A percentile compares a stretch with the other conserved stretches of the same genome.
Evolutionary conservation across 768 basidiomycete species (phyloP).

Genomic region (Pleurotus salmoneostramineus): DNA sequence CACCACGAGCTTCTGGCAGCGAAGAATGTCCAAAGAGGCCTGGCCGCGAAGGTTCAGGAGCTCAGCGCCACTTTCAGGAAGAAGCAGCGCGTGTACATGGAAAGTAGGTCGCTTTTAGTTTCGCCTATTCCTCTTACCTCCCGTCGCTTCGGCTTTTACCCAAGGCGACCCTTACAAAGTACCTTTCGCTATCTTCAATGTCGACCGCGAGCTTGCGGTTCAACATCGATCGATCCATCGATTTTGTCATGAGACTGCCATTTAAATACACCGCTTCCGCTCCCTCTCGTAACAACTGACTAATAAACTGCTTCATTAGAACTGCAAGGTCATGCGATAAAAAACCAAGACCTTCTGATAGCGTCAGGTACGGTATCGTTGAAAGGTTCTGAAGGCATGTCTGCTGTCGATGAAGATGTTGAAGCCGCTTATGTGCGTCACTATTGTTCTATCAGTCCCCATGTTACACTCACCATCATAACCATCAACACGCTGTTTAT

Average conservation of each 20-base stretch:
- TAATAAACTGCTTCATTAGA: constrained; percentile 40
- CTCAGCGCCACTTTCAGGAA: constrained; percentile 90
- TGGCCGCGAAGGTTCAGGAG: constrained; percentile 96
- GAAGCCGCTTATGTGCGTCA: constrained; percentile 67
- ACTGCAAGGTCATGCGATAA: constrained; percentile 95
- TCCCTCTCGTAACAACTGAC: constrained; percentile 2
- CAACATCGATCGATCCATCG: constrained; percentile 5
- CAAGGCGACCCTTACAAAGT: constrained; percentile 2
- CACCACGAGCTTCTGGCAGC: constrained; percentile 61
- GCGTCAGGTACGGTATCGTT: constrained; percentile 85
- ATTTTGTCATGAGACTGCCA: constrained; percentile 16
- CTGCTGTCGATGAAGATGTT: constrained; percentile 88
- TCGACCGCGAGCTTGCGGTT: background rate
- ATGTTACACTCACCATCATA: constrained; percentile 11
- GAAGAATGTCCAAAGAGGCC: constrained; percentile 91
- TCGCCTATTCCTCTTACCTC: constrained; percentile 11
- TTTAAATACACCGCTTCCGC: constrained; percentile 9
- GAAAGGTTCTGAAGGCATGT: constrained; percentile 77
- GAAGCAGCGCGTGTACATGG: constrained; percentile 98
- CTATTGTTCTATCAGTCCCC: constrained; percentile 13
- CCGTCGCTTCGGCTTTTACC: constrained; percentile 16
- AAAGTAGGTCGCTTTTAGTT: constrained; percentile 62
- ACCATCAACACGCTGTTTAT: constrained; percentile 1
- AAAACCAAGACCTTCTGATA: constrained; percentile 91
- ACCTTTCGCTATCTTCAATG: background rate